Evolutionary conservation across 2,329 filamentous ascomycete species (phyloP).

Genomic region (Purpureocillium lavendulum): DNA sequence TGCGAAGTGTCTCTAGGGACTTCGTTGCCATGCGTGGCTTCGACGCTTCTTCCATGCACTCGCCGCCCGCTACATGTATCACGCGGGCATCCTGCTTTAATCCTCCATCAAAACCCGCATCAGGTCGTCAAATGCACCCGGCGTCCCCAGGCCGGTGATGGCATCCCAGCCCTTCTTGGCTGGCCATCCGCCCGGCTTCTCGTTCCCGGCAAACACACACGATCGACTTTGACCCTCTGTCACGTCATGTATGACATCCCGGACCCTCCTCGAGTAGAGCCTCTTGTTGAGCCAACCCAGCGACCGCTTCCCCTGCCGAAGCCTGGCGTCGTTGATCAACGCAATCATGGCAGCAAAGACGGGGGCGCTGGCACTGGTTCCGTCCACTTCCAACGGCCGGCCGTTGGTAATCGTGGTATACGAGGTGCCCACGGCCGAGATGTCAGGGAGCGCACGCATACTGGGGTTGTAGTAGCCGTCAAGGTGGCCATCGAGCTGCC

Average conservation of each 20-base stretch:
- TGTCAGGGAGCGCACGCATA: slow-evolving; percentile 42
- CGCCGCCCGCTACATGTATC: no score
- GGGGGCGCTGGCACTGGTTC: slow-evolving; percentile 45
- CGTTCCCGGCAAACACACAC: slow-evolving; percentile 27
- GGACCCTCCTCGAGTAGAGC: slow-evolving; percentile 33
- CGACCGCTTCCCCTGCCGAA: slow-evolving; percentile 36
- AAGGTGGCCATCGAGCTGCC: slow-evolving; percentile 31
- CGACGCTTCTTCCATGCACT: no score
- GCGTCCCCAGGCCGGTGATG: slow-evolving; percentile 41
- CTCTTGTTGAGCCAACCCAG: slow-evolving; percentile 46
- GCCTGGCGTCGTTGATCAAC: slow-evolving; percentile 44
- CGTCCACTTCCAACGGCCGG: slow-evolving; percentile 18
- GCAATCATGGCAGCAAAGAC: slow-evolving; percentile 46
- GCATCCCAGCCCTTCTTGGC: slow-evolving; percentile 37
- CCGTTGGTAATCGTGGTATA: slow-evolving; percentile 33
- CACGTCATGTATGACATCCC: slow-evolving; percentile 31
- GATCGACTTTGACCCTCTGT: slow-evolving; percentile 28
- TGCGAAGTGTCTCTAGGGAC: no score
- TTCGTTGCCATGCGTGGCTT: no score
- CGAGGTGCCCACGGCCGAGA: slow-evolving; percentile 48
- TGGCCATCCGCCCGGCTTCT: slow-evolving; percentile 31
- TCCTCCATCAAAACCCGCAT: slow-evolving; percentile 21
- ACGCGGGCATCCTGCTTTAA: no score
- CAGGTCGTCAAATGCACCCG: slow-evolving; percentile 31
- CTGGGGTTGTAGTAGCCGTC: slow-evolving; percentile 32